Base-by-base conservation (phyloP, 208 protist genomes). In the Trypanosoma conorhini region DNA sequence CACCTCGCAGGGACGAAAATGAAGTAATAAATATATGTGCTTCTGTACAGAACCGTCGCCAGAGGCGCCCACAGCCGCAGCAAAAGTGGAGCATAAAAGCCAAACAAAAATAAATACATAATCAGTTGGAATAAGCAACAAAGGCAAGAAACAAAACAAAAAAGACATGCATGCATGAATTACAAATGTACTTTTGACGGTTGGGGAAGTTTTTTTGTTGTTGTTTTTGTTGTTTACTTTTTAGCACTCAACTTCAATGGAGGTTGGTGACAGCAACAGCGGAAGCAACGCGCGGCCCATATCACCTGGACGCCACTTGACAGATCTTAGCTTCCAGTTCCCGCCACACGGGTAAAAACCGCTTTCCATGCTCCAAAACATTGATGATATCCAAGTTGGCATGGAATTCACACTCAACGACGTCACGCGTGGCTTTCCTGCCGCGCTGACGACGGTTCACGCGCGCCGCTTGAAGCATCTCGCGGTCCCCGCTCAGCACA, bases 271-370 rank as follows among this genome's bases (percentile, higher is more conserved):
- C 44, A 31, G 2, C 5, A 31, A 46, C n/a, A 38, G 51, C 30
- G 24, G 3, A n/a, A 19, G 9, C 1, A 21, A 64, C 2, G 31
- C 10, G 12, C 5, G 55, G 42, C 5, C n/a, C 9, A 51, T 19
- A 44, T 64, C 54, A 51, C 26, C 55, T 5, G 46, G 55, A 40
- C 8, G 80, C 56, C 13, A 73, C 72, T 30, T 33, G 26, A 12
- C 66, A 54, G 30, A 90, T 73, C 4, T 65, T 69, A 24, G 65
- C 52, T 15, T 63, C 72, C 46, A 95, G 63, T 5, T 52, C 72
- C 19, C 72, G 17, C 90, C 90, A 95, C 26, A 95, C 88, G 26
- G 90, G 87, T 28, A 93, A 65, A 57, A 95, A 92, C 5, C 83
- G 73, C 79, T 93, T 93, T 13, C 79, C 83, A 50, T 82, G 59